These are phyloP conservation scores for Daldinia decipiens DNA, from an alignment of 495 filamentous ascomycete genomes.

Conservation along the genomic window DNA sequence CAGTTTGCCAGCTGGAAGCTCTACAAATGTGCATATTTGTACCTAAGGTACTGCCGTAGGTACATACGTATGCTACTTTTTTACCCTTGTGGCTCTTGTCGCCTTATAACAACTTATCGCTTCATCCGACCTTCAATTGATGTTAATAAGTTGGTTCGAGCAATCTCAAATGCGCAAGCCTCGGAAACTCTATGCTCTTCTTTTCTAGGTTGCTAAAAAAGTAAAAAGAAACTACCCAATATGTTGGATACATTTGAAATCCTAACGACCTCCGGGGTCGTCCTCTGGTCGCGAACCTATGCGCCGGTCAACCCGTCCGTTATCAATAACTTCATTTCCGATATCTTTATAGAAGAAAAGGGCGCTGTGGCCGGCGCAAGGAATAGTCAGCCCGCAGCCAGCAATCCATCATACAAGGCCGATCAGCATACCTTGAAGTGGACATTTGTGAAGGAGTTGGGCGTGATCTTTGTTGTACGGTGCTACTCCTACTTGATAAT, in stretches of 20 bases:
- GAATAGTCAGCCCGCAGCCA: constrained; percentile 64
- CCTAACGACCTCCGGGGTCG: constrained; percentile 92
- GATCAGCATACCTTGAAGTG: constrained; percentile 97
- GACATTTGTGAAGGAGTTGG: constrained; percentile 89
- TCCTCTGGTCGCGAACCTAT: constrained; percentile 94
- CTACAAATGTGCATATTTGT: not conserved
- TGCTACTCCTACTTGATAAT: constrained; percentile 11
- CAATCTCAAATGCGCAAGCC: not conserved
- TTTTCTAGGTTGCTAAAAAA: constrained; percentile 7
- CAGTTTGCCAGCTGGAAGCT: not conserved
- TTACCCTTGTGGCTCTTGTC: constrained; percentile 23
- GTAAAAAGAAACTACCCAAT: constrained; percentile 19
- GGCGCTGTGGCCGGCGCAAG: constrained; percentile 67
- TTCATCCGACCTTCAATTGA: not conserved
- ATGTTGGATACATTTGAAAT: constrained; percentile 99
- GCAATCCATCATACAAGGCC: constrained; percentile 80
- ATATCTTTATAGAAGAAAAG: constrained; percentile 96
- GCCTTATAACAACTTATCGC: constrained; percentile 3
- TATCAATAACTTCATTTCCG: constrained; percentile 92
- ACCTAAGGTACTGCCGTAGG: constrained; percentile 4
- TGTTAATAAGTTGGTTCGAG: not conserved
- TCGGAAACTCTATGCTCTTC: not conserved
- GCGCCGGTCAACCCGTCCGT: constrained; percentile 79
- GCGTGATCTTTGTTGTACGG: constrained; percentile 93
- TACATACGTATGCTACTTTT: constrained; percentile 17